Conservation (phyloP, 768 basidiomycete species). For the Tylopilus sp. region DNA sequence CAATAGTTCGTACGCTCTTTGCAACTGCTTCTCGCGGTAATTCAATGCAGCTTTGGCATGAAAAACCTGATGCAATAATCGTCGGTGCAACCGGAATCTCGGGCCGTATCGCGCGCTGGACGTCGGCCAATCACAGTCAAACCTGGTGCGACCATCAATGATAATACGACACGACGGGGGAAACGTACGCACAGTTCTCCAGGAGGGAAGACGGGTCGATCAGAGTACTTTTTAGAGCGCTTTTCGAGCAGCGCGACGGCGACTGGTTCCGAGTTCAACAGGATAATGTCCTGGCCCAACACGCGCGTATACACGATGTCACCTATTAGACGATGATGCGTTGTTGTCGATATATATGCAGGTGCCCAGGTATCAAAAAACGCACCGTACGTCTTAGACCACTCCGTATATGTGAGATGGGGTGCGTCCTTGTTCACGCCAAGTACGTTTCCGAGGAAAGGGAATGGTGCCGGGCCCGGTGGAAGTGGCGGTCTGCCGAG, state of each 20-base stretch:
- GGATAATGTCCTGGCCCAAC: constrained; percentile 33
- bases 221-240: constrained; percentile 50
- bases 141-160: constrained; percentile 2
- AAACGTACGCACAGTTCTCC: constrained; percentile 9
- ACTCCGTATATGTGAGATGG: constrained; percentile 15
- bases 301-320: constrained; percentile 19
- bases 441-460: no score
- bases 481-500: no score
- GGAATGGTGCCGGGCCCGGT: no score
- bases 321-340: not conserved
- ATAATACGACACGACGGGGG: not conserved
- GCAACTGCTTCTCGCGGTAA: constrained; percentile 28
- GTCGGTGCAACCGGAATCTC: constrained; percentile 29
- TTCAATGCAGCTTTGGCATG: constrained; percentile 9
- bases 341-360: not conserved
- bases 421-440: no score
- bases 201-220: constrained; percentile 4
- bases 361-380: not conserved
- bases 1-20: constrained; percentile 29
- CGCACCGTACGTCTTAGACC: constrained; percentile 21
- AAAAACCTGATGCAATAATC: constrained; percentile 23
- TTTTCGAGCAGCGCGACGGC: constrained; percentile 50
- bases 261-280: constrained; percentile 10
- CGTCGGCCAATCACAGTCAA: constrained; percentile 18
- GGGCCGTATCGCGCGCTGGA: constrained; percentile 30